Base-by-base conservation (phyloP, 495 filamentous ascomycete genomes). In the Glonium stellatum region DNA sequence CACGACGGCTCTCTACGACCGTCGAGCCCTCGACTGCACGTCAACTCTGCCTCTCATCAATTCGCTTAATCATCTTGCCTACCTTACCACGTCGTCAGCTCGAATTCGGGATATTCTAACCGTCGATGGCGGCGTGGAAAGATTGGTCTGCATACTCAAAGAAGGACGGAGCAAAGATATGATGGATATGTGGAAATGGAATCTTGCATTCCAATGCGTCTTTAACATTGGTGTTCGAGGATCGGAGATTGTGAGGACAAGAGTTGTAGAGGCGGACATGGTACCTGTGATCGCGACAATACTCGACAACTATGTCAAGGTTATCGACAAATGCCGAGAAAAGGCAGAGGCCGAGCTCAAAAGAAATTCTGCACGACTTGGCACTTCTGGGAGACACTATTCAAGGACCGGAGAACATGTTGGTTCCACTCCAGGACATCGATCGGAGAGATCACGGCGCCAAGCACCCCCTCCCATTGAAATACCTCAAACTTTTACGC, bases 151-250 rank as follows among this genome's bases (percentile, higher is more conserved):
- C 80, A 97, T 98, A 71, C 82, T 98, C 69, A 98, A 98, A 76
- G 88, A 93, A 72, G 93, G 93, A 62, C 81, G 91, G 71, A 95
- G 89, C 70, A 90, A 90, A 77, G 91, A 97, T 72, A 84, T 96
- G 85, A 96, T 97, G 92, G 92, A 96, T 70, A 95, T 95, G 88
- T 98, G 93, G 95, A 97, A 97, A 77, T 98, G 93, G 93, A 98
- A 96, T 69, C 80, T 98, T 54, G 93, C 93, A 46, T 97, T 98
- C 69, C 93, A 97, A 70, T 97, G 95, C 72, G 92, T 97, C 34
- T 91, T 97, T 70, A 98, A 98, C 72, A 97, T 98, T 69, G 93
- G 93, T 23, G 93, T 98, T 64, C 84, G 93, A 57, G 93, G 93
- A 57, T 96, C 93, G 5, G 93, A 98, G 74, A 83, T 78, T 60